These are phyloP conservation scores for Salvia miltiorrhiza DNA, from an alignment of 257 asterid genomes.

Conservation along the genomic window DNA sequence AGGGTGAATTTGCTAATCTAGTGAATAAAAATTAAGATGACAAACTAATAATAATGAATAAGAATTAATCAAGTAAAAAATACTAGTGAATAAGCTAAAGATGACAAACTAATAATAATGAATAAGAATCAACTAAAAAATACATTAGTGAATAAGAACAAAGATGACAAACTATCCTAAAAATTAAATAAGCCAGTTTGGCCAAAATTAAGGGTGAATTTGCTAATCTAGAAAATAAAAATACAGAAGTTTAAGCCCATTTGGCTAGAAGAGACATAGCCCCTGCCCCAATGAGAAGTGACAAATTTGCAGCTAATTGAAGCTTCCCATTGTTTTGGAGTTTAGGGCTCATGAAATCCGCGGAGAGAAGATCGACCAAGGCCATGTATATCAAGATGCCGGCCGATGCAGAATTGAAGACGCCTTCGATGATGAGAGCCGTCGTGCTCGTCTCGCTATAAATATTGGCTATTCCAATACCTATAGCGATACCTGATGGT, in stretches of 20 bases:
- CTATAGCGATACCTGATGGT: slow-evolving; percentile 28
- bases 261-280: slow-evolving; percentile 43
- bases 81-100: no score
- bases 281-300: slow-evolving; percentile 40
- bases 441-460: slow-evolving; percentile 33
- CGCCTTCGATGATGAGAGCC: slow-evolving; percentile 26
- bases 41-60: no score
- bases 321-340: slow-evolving; percentile 31
- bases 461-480: slow-evolving; percentile 31
- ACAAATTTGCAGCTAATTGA: slow-evolving; percentile 26
- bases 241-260: slow-evolving; percentile 33
- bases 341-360: slow-evolving; percentile 38
- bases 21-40: no score
- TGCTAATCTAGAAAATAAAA: no score
- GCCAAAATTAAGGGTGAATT: no score
- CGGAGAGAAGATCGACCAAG: slow-evolving; percentile 35
- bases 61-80: no score
- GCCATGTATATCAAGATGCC: slow-evolving; percentile 44
- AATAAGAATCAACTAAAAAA: no score
- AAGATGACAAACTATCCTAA: no score
- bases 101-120: no score
- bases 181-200: no score
- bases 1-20: no score
- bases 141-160: no score
- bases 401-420: slow-evolving; percentile 37